Percentiles rank a stretch among this genome's conserved stretches.
Evolutionary conservation across 2,329 filamentous ascomycete species (phyloP).

Genomic region (Fusarium aywerte): DNA sequence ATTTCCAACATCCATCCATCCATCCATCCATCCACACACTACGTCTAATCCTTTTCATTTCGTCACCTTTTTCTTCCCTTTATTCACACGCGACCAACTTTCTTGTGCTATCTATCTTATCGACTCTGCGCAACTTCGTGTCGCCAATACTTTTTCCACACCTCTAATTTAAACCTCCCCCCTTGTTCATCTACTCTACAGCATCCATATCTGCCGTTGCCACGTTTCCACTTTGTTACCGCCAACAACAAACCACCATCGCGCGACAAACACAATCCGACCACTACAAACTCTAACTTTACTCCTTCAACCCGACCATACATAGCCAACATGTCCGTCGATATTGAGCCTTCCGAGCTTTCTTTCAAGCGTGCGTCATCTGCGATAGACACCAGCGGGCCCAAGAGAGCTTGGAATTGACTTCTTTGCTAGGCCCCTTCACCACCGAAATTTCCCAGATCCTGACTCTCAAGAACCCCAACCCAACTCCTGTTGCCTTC

Average conservation of each 20-base stretch:
- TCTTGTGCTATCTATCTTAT: slow-evolving; percentile 16
- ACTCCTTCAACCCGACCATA: slow-evolving; percentile 3
- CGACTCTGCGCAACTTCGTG: slow-evolving; percentile 12
- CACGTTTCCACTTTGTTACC: slow-evolving; percentile 44
- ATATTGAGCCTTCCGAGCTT: slow-evolving; percentile 90
- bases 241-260: slow-evolving; percentile 27
- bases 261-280: slow-evolving; percentile 36
- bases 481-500: slow-evolving; percentile 72
- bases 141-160: slow-evolving; percentile 14
- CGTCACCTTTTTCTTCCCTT: neutral
- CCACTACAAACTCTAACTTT: slow-evolving; percentile 2
- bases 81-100: slow-evolving; percentile 20
- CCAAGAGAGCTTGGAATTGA: slow-evolving; percentile 32
- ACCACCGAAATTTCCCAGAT: slow-evolving; percentile 72
- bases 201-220: slow-evolving; percentile 31
- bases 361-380: slow-evolving; percentile 84
- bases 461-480: slow-evolving; percentile 73
- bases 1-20: neutral
- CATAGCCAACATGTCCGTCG: slow-evolving; percentile 83
- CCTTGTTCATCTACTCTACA: slow-evolving; percentile 17
- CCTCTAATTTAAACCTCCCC: slow-evolving; percentile 21
- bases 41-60: slow-evolving; percentile 11
- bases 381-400: slow-evolving; percentile 12
- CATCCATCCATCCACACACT: slow-evolving; percentile 21
- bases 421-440: slow-evolving; percentile 67